Evolutionary conservation across 2,329 filamentous ascomycete species (phyloP), one percentile per base, ranked within the genome.

Genomic region (Exophiala spinifera): DNA sequence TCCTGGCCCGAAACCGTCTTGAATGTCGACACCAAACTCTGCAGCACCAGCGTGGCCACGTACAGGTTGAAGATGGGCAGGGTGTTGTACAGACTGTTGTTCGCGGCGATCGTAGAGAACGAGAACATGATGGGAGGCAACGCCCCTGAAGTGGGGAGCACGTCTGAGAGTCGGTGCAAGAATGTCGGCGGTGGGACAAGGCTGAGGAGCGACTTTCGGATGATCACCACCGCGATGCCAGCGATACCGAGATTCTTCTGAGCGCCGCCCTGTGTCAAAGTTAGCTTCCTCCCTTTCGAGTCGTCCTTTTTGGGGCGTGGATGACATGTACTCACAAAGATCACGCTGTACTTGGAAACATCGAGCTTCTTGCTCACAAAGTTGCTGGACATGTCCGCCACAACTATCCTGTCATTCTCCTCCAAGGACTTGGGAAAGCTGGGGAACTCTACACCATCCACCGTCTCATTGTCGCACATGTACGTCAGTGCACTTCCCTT

Each of bases 71-170:
- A 96, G 66, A 97, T 95, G 66, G 89, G 91, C 10, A 97, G 76
- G 0, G 92, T 97, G 74, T 97, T 97, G 77, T 97, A 97, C 23
- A 97, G 79, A 64, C 88, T 94, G 76, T 95, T 94, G 75, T 95
- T 95, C 78, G 95, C 95, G 37, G 88, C 86, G 62, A 94, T 87
- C 0, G 83, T 90, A 59, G 90, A 86, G 67, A 92, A 97, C 61
- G 89, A 83, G 45, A 97, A 76, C 40, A 96, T 82, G 15, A 89
- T 82, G 2, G 92, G 91, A 10, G 72, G 73, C 3, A 76, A 61
- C 48, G 86, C 84, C 37, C 94, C 81, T 10, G 57, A 60, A 17
- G 55, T 57, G 14, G 62, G 62, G 11, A 64, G 42, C 1, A 88
- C 84, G n/a, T 95, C 76, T 17, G 82, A 84, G 8, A 96, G 81